phyloP scores from a whole-genome alignment of 352 stramenopile genomes.

The Phytophthora europaea region DNA sequence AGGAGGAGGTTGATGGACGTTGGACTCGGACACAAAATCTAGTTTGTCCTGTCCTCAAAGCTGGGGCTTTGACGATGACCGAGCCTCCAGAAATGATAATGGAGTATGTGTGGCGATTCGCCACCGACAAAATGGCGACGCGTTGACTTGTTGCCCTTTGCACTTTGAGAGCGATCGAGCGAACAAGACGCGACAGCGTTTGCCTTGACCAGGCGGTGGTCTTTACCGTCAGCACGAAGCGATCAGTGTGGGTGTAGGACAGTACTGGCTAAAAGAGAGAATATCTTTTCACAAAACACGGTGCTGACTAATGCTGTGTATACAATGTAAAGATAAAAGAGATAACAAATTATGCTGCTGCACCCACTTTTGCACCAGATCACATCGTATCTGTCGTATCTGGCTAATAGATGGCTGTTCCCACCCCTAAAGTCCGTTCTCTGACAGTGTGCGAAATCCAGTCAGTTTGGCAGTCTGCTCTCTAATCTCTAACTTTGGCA shows the following conservation, averaged over 20 bases:
- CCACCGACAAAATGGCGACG: neutral
- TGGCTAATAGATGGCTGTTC: neutral
- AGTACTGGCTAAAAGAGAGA: neutral
- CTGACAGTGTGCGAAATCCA: constrained; percentile 37
- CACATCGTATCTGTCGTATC: neutral
- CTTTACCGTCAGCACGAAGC: constrained; percentile 16
- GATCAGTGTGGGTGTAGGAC: constrained; percentile 17
- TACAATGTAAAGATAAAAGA: neutral
- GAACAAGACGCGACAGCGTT: constrained; percentile 3
- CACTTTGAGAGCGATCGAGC: neutral
- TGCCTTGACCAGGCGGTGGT: constrained; percentile 4
- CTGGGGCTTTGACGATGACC: neutral
- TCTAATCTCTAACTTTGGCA: constrained; percentile 23
- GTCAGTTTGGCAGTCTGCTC: constrained; percentile 30
- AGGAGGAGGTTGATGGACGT: constrained; percentile 5
- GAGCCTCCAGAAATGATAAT: neutral
- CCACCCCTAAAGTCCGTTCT: constrained; percentile 26
- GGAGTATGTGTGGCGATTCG: neutral
- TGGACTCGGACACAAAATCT: constrained; percentile 24
- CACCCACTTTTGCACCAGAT: neutral
- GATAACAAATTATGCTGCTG: neutral
- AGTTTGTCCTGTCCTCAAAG: constrained; percentile 10
- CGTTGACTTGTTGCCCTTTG: constrained; percentile 2
- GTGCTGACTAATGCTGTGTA: neutral
- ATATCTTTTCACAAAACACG: neutral